Evolutionary conservation across 2,329 filamentous ascomycete species (phyloP).

Genomic region (Venturia pyrina): DNA sequence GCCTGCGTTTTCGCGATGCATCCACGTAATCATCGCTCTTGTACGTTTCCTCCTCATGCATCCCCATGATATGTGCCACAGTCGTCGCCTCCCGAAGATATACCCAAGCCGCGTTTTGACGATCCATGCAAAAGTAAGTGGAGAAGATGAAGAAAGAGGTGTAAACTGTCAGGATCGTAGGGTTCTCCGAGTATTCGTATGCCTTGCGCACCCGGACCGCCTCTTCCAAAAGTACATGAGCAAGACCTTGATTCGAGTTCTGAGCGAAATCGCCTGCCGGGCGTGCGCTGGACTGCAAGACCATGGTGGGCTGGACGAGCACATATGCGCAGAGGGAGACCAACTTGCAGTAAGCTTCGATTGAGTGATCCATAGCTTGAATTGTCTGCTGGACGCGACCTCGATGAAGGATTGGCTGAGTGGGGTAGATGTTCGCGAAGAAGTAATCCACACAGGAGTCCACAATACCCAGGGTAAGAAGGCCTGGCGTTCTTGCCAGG

Average conservation of each 20-base stretch:
- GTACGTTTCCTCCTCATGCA: constrained; percentile 50
- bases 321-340: constrained; percentile 41
- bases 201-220: constrained; percentile 45
- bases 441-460: constrained; percentile 49
- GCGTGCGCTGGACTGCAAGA: constrained; percentile 25
- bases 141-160: constrained; percentile 54
- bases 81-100: constrained; percentile 53
- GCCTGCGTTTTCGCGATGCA: constrained; percentile 42
- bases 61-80: constrained; percentile 46
- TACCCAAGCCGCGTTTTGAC: constrained; percentile 52
- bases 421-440: constrained; percentile 53
- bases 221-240: constrained; percentile 46
- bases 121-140: constrained; percentile 51
- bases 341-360: constrained; percentile 50
- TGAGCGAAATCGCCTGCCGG: constrained; percentile 4
- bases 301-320: constrained; percentile 40
- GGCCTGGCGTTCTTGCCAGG: constrained; percentile 36
- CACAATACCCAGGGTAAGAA: constrained; percentile 41
- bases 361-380: constrained; percentile 39
- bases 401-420: constrained; percentile 49
- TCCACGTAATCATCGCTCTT: constrained; percentile 39
- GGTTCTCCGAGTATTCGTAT: constrained; percentile 48
- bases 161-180: constrained; percentile 46
- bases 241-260: constrained; percentile 4
- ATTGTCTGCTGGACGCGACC: constrained; percentile 42